phyloP scores from a whole-genome alignment of 345 rosid genomes.

The Melastoma malabathricum region DNA sequence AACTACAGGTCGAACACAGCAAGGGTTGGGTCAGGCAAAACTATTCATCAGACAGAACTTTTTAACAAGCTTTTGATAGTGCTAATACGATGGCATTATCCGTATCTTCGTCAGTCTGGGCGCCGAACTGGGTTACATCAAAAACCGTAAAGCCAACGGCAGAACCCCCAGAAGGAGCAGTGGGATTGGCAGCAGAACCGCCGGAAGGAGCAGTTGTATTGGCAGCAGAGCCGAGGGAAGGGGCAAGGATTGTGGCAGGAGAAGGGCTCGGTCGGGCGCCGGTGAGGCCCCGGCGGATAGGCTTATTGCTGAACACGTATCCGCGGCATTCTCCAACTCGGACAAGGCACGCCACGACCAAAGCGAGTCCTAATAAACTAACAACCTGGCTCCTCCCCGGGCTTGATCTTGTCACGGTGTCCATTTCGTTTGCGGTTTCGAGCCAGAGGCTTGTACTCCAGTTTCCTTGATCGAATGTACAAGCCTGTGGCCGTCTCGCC shows the following conservation, averaged over 20 bases:
- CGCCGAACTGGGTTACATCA: slow-evolving; percentile 34
- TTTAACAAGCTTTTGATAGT: no score
- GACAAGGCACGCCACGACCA: slow-evolving; percentile 4
- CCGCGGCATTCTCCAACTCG: slow-evolving; percentile 7
- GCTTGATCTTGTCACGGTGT: not conserved
- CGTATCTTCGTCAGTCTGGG: slow-evolving; percentile 21
- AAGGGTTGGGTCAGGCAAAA: no score
- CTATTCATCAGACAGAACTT: no score
- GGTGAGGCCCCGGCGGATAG: slow-evolving; percentile 1
- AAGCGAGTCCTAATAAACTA: slow-evolving; percentile 6
- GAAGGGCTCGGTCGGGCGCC: no score
- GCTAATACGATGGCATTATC: slow-evolving; percentile 9
- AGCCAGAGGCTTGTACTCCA: no score
- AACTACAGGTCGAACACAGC: slow-evolving; percentile 18
- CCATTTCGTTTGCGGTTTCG: slow-evolving; percentile 1
- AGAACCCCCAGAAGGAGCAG: no score
- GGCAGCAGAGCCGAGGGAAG: no score
- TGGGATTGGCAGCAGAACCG: not conserved
- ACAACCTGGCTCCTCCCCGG: no score
- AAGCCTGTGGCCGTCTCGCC: no score
- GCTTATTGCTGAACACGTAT: not conserved
- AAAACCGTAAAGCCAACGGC: slow-evolving; percentile 6
- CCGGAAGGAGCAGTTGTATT: no score
- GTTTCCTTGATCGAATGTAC: no score
- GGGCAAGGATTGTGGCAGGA: no score